Evolutionary conservation across 306 rosid genomes (phyloP), one percentile per base, ranked within the genome.

Genomic region (Castanea sativa): DNA sequence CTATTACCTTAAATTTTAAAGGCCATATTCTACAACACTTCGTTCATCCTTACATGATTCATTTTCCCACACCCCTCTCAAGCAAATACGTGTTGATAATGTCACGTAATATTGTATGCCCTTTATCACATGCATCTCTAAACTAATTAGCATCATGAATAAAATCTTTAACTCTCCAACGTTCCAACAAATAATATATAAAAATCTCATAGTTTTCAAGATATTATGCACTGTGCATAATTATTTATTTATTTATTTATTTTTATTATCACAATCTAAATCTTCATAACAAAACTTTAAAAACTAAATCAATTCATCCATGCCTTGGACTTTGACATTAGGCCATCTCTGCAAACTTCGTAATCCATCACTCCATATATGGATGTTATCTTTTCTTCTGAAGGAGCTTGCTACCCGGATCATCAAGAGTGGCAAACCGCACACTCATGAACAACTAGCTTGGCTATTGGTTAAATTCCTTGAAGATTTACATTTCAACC

Each of bases 341-440:
- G 79, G 74, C 74, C 85, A 78, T 25, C 56, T 80, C 23, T 38
- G 32, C 16, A 78, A 58, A 45, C 68, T 68, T 2, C 69, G 41
- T 13, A 81, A 77, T 38, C 70, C 88, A 0, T 15, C 72, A 52
- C 29, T 35, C 85, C 79, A 64, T 2, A 85, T 25, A 75, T 74
- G 30, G 55, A 33, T 10, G 76, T 60, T 38, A 53, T n/a, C 19
- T 29, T 49, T 64, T 71, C 71, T 63, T 69, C 33, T 81, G 4
- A 81, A 85, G 38, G 83, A 71, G 23, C 57, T 67, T 56, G 83
- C 79, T 61, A 85, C 73, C 21, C 1, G 4, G 14, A 75, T n/a
- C 63, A 85, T 71, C 6, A 85, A 80, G 18, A 85, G 76, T 2
- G 83, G 85, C 29, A 85, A 82, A 64, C 79, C 8, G 76, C 73